A percentile compares a stretch with the other conserved stretches of the same genome.
Evolutionary conservation across 306 rosid species (phyloP).

Genomic region (Prosopis cineraria): DNA sequence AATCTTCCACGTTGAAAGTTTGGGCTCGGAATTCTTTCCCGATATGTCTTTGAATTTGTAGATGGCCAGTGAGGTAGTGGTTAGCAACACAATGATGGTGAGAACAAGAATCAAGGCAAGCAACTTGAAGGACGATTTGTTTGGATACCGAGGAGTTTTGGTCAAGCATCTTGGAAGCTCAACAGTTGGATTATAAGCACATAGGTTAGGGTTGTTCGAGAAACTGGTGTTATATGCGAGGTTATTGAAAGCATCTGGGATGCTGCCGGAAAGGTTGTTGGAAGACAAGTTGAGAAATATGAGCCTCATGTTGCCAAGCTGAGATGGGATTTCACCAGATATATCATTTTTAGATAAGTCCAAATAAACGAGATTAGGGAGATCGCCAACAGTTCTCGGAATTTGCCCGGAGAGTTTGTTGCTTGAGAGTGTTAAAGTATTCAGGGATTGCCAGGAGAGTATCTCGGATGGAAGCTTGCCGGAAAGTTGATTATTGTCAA

Average conservation of each 20-base stretch:
- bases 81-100: conserved; percentile 30
- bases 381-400: conserved; percentile 52
- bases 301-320: conserved; percentile 53
- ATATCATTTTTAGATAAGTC: conserved; percentile 72
- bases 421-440: conserved; percentile 57
- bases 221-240: conserved; percentile 67
- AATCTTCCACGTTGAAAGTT: conserved; percentile 69
- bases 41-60: conserved; percentile 32
- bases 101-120: conserved; percentile 49
- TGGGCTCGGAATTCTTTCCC: conserved; percentile 29
- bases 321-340: conserved; percentile 74
- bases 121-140: conserved; percentile 45
- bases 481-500: conserved; percentile 68
- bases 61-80: conserved; percentile 33
- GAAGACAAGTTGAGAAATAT: conserved; percentile 77
- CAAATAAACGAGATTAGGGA: conserved; percentile 60
- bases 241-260: conserved; percentile 66
- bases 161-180: conserved; percentile 52
- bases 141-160: conserved; percentile 27
- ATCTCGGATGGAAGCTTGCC: conserved; percentile 69
- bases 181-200: conserved; percentile 43
- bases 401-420: conserved; percentile 72
- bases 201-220: conserved; percentile 66
- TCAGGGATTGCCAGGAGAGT: conserved; percentile 63
- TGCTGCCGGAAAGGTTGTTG: conserved; percentile 68